Base-by-base conservation (phyloP, 2,329 filamentous ascomycete species). In the Penicillium thymicola region DNA sequence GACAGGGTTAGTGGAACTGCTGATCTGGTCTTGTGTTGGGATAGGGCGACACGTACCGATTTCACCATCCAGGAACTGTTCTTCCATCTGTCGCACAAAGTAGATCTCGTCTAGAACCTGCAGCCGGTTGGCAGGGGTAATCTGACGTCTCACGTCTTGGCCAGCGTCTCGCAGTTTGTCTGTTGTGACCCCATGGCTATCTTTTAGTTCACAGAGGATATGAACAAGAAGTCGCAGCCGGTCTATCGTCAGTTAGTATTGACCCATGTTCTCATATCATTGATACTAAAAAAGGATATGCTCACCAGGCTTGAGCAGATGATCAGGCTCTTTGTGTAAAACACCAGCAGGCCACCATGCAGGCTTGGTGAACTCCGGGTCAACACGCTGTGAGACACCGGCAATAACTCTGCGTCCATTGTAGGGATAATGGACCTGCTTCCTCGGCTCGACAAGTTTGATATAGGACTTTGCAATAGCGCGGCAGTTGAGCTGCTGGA, bases 401-500 rank as follows among this genome's bases (percentile, higher is more conserved):
- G 64, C 63, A 30, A 71, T 66, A 16, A 67, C 60, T 42, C 67
- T 72, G 14, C 67, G 66, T 37, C 71, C 78, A 61, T 80, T 80
- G 62, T 80, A 80, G 3, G 78, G 78, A 60, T 77, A 75, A 46
- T 74, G 76, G 3, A 76, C 75, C 64, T 80, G 78, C 65, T 80
- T 81, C 34, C 74, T 72, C 4, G 77, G 78, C 46, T 79, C 75
- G 27, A 79, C 77, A 5, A 73, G 68, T 58, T 76, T 79, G 56
- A 80, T 78, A 58, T 77, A 79, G 5, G 72, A 72, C 58, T 79
- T 79, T 23, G 73, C 72, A 23, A 80, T 71, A 18, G 73, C 65
- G 6, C 76, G 76, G 51, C 77, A 79, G 50, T 75, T 76, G 40
- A 77, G 67, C 57, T 80, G 78, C 57, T 79, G 76, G 56, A 80